Evolutionary conservation across 2,329 filamentous ascomycete species (phyloP).

Genomic region (Cladosporium oxysporum): DNA sequence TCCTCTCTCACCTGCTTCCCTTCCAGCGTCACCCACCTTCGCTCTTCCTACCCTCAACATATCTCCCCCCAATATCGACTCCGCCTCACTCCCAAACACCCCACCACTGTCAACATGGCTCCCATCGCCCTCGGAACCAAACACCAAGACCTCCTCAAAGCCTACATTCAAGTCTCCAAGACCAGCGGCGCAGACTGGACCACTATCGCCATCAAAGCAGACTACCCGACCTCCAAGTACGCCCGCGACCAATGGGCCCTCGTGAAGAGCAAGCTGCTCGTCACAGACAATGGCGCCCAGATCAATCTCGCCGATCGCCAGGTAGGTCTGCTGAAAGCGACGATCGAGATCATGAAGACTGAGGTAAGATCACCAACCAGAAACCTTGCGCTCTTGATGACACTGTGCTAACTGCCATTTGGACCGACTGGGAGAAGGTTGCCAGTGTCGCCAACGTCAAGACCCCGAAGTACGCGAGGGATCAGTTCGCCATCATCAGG

Average conservation of each 20-base stretch:
- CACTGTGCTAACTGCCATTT: neutral
- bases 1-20: neutral
- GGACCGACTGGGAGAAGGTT: conserved; percentile 30
- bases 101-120: conserved; percentile 21
- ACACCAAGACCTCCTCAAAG: conserved; percentile 18
- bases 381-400: neutral
- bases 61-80: neutral
- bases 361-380: conserved; percentile 15
- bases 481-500: conserved; percentile 25
- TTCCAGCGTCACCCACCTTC: neutral
- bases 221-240: conserved; percentile 20
- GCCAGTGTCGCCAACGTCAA: conserved; percentile 24
- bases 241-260: conserved; percentile 20
- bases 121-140: conserved; percentile 2
- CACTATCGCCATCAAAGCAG: conserved; percentile 16
- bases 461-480: conserved; percentile 28
- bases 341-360: conserved; percentile 25
- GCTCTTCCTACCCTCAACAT: neutral
- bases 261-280: conserved; percentile 19
- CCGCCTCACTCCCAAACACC: conserved; percentile 24
- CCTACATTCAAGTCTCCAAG: conserved; percentile 10
- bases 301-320: conserved; percentile 27
- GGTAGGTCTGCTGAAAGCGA: conserved; percentile 26
- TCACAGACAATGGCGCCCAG: conserved; percentile 3
- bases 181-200: conserved; percentile 9